phyloP scores from a whole-genome alignment of 202 grass and related monocot genomes.

The Zizania palustris region DNA sequence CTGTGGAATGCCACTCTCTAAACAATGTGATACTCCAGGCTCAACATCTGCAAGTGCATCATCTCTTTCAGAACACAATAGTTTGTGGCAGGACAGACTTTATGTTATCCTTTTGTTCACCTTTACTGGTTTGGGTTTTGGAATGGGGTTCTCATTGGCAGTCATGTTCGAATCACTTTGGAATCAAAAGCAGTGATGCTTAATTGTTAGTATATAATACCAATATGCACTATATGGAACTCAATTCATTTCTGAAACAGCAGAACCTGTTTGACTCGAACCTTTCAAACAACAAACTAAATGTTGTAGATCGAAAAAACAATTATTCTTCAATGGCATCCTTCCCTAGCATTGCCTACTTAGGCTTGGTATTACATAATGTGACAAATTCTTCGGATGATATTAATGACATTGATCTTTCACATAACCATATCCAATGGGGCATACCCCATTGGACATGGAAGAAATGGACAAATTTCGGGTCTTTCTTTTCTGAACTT shows the following conservation, averaged over 20 bases:
- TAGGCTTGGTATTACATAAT: neutral
- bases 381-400: neutral
- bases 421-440: conserved; percentile 26
- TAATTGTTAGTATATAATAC: too few species aligned
- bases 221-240: neutral
- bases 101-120: too few species aligned
- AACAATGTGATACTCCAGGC: too few species aligned
- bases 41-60: too few species aligned
- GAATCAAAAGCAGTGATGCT: too few species aligned
- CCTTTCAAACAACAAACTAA: neutral
- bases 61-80: too few species aligned
- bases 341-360: neutral
- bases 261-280: neutral
- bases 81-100: too few species aligned
- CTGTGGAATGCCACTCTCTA: too few species aligned
- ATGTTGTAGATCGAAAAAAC: conserved; percentile 7
- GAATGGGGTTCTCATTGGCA: too few species aligned
- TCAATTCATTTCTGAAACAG: neutral
- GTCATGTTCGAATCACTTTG: too few species aligned
- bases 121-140: too few species aligned
- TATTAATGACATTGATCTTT: conserved; percentile 8
- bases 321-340: neutral
- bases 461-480: neutral
- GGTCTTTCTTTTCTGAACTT: too few species aligned
- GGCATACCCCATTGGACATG: conserved; percentile 35